These are phyloP conservation scores for Fusarium sp. DNA, from an alignment of 2,329 filamentous ascomycete species.

Conservation along the genomic window DNA sequence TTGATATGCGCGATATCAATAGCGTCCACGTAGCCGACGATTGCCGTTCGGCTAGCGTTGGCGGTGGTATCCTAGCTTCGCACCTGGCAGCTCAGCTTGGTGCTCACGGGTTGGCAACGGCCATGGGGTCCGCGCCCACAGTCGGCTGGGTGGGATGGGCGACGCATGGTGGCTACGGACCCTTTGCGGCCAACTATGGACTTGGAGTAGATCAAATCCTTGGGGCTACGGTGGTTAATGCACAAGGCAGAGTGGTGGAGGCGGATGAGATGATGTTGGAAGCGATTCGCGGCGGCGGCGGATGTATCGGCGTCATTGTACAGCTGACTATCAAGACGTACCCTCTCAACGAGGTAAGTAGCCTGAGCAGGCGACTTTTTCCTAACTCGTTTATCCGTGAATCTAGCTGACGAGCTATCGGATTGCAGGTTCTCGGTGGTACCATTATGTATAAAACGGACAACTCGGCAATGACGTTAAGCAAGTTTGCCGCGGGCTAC, in stretches of 20 bases:
- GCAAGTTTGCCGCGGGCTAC: conserved; percentile 5
- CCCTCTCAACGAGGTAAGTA: background rate
- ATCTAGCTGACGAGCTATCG: background rate
- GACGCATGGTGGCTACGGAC: conserved; percentile 23
- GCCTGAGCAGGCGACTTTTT: too few species aligned
- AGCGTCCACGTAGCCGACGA: background rate
- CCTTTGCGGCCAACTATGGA: conserved; percentile 4
- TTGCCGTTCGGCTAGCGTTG: conserved; percentile 5
- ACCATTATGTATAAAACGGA: conserved; percentile 3
- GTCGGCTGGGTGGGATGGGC: conserved; percentile 19
- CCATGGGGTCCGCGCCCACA: conserved; percentile 25
- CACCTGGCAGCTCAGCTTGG: background rate
- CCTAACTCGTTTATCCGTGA: too few species aligned
- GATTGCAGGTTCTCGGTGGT: accelerated
- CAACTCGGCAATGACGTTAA: background rate
- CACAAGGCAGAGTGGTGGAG: conserved; percentile 4
- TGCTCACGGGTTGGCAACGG: background rate
- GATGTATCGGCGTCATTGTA: conserved; percentile 14
- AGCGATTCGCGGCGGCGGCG: conserved; percentile 24
- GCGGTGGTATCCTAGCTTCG: conserved; percentile 8
- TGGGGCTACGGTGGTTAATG: conserved; percentile 4
- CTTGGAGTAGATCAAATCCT: conserved; percentile 29
- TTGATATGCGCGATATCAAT: conserved; percentile 38
- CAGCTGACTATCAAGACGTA: conserved; percentile 16
- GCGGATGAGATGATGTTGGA: conserved; percentile 14